Evolutionary conservation across 352 stramenopile genomes (phyloP).

Genomic region (Phytophthora pseudosyringae): DNA sequence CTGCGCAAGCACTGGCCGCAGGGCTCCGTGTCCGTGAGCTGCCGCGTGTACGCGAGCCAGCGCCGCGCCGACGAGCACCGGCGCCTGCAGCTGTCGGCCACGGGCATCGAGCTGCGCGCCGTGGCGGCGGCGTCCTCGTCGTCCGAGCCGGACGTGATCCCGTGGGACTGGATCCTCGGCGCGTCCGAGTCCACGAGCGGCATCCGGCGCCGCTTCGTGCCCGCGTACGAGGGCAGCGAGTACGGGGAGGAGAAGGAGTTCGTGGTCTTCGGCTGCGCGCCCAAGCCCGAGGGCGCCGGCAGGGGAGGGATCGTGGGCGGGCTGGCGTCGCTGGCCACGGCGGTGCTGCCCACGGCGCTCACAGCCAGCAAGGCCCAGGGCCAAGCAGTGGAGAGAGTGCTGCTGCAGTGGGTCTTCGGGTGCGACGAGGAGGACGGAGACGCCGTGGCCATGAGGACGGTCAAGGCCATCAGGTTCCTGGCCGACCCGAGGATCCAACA

Average conservation of each 20-base stretch:
- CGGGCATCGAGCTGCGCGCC: conserved; percentile 45
- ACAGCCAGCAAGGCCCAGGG: conserved; percentile 22
- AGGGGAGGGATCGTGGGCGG: conserved; percentile 24
- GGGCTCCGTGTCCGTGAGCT: conserved; percentile 36
- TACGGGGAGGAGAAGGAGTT: conserved; percentile 39
- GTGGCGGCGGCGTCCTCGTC: conserved; percentile 1
- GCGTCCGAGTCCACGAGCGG: conserved; percentile 38
- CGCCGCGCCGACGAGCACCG: conserved; percentile 34
- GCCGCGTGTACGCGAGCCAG: conserved; percentile 34
- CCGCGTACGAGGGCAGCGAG: conserved; percentile 26
- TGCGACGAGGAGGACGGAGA: conserved; percentile 39
- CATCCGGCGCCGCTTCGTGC: conserved; percentile 30
- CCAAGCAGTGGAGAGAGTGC: conserved; percentile 30
- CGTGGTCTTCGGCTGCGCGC: conserved; percentile 41
- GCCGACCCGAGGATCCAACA: conserved; percentile 46
- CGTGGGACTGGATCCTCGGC: conserved; percentile 55
- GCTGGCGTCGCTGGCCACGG: conserved; percentile 32
- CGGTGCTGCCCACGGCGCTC: conserved; percentile 28
- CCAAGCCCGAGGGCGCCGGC: conserved; percentile 19
- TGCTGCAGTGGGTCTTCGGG: conserved; percentile 60
- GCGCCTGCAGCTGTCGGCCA: conserved; percentile 37
- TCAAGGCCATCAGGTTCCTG: conserved; percentile 53
- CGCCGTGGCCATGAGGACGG: conserved; percentile 35
- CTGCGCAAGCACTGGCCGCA: conserved; percentile 37
- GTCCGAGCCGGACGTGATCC: conserved; percentile 36